Base-by-base conservation (phyloP, 495 filamentous ascomycete genomes). In the Haplographium delicatum region DNA sequence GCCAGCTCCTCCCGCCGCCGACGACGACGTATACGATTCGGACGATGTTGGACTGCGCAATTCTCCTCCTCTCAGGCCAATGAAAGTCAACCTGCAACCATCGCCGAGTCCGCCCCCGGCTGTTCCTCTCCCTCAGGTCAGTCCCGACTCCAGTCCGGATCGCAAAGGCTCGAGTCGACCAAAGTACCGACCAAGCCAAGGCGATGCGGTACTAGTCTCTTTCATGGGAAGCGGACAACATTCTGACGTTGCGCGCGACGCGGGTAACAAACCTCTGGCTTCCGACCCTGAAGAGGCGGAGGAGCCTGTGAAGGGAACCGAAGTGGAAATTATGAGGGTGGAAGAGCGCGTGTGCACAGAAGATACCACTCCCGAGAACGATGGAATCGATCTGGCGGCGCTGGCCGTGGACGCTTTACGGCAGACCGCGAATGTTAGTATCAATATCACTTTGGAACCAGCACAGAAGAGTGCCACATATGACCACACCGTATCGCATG, bases 131-230 rank as follows among this genome's bases (percentile, higher is more conserved):
- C 51, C 59, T 2, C 41, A 13, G 19, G 27, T 45, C 44, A 54
- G 49, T 49, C 40, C 41, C 16, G 44, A 53, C 22, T 49, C 56
- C 19, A 51, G 42, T 35, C 47, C 58, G 13, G 30, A 31, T 45
- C 50, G 45, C 50, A 61, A 61, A 49, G 42, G 28, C 20, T 35
- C 45, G 10, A 38, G 31, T 28, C 50, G 50, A 9, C 10, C 20
- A 2, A 54, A 57, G 31, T 30, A 37, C 40, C 38, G 34, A 13
- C 42, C 48, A 4, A 51, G 60, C 50, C 71, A 68, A 53, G 79
- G 74, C 58, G 75, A 82, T 74, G 75, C 67, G 35, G 71, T 80
- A 42, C 62, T 82, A 54, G 66, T 82, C 28, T 59, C 62, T 23
- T 66, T 70, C 51, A 72, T 82, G 43, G 74, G 67, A 59, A 69